Base-by-base conservation (phyloP, 1,284 basidiomycete species). In the Cryptococcus jaspeensis region DNA sequence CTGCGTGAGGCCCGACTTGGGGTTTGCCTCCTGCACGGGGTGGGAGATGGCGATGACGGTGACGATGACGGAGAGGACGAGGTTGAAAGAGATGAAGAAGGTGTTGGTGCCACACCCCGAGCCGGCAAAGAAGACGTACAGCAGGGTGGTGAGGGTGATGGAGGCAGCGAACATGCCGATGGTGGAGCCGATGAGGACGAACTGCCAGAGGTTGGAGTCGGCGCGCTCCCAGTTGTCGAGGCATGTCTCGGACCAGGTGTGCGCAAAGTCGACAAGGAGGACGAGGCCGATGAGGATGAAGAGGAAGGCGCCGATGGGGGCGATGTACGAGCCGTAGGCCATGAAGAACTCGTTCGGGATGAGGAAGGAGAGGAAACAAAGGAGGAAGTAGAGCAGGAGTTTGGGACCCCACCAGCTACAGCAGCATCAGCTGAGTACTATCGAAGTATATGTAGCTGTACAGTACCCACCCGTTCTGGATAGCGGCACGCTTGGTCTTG, bases 321-420 rank as follows among this genome's bases (percentile, higher is more conserved):
- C 83, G 61, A 95, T 79, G 72, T 95, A 97, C 69, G 95, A 94
- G 49, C 93, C 94, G 71, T 86, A 83, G 46, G 81, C 76, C 61
- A 88, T 82, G 66, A 83, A 84, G 73, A 86, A 88, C 5, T 80
- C 73, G 52, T 81, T 79, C 3, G 78, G 74, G 20, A 85, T 80
- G 16, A 87, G 76, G 48, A 81, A 92, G 87, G 97, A 89, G 76
- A 95, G 87, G 82, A 99, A 99, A 5, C 88, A 89, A 25, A 90
- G 76, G 45, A 83, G 80, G 58, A 95, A 89, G 80, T 47, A 96
- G 80, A 89, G 81, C 3, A 97, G 81, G 37, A 92, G 86, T 75
- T 99, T 99, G 13, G 93, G 94, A 37, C 95, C 95, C 95, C 95
- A 99, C 94, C 94, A 99, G 28, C 91, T 93, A 65, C 23, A 9